Conservation (phyloP, 257 asterid genomes). For the Euphrasia confusa region DNA sequence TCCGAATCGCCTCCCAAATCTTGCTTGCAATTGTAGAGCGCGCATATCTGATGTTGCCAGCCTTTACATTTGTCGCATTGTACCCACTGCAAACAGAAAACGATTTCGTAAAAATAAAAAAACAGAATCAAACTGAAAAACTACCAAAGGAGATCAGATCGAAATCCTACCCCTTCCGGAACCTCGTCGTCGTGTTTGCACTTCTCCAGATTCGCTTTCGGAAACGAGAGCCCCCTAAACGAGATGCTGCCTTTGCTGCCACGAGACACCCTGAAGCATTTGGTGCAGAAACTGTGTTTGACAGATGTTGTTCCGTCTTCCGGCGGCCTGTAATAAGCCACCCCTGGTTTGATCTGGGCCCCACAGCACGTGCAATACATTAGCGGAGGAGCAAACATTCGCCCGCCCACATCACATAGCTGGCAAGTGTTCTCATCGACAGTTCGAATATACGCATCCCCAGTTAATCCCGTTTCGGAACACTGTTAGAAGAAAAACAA, state of each 20-base stretch:
- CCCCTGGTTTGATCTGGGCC: slow-evolving; percentile 37
- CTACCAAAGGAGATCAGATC: slow-evolving; percentile 10
- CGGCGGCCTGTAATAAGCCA: slow-evolving; percentile 35
- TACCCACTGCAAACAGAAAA: slow-evolving; percentile 58
- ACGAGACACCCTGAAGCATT: slow-evolving; percentile 41
- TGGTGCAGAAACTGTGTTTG: slow-evolving; percentile 40
- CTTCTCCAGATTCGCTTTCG: slow-evolving; percentile 43
- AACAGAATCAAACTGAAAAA: slow-evolving; percentile 17
- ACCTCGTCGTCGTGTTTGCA: slow-evolving; percentile 35
- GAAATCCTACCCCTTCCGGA: slow-evolving; percentile 48
- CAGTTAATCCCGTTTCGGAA: slow-evolving; percentile 22
- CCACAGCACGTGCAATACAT: slow-evolving; percentile 48
- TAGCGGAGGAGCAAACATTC: slow-evolving; percentile 39
- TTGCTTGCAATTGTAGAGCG: slow-evolving; percentile 48
- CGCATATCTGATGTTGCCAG: slow-evolving; percentile 82
- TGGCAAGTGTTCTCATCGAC: slow-evolving; percentile 45
- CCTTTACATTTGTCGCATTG: slow-evolving; percentile 55
- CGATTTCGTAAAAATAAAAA: slow-evolving; percentile 16
- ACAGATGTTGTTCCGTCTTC: slow-evolving; percentile 32
- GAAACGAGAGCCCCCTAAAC: slow-evolving; percentile 39
- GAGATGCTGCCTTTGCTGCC: slow-evolving; percentile 43
- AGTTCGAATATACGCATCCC: slow-evolving; percentile 16
- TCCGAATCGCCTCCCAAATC: slow-evolving; percentile 46
- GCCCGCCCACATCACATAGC: slow-evolving; percentile 39
- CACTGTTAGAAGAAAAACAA: slow-evolving; percentile 21